Evolutionary conservation across 371 early-diverging fungal genomes (phyloP).

Genomic region (Mortierella sp.): DNA sequence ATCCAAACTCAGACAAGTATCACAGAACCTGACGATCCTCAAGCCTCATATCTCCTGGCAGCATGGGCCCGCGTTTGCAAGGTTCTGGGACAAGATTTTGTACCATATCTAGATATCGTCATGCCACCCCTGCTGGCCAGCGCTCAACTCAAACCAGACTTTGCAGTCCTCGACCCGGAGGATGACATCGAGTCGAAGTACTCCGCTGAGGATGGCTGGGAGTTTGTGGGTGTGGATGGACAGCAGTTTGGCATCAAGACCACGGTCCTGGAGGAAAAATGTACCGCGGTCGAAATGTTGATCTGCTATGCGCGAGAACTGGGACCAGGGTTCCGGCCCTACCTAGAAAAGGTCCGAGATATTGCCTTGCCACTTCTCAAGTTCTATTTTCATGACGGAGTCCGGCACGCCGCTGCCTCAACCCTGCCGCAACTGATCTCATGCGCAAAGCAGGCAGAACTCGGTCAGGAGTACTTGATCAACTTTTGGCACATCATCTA

Average conservation of each 20-base stretch:
- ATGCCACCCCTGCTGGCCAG: constrained; percentile 91
- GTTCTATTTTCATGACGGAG: constrained; percentile 97
- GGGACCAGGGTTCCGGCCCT: constrained; percentile 88
- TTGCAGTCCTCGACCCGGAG: constrained; percentile 89
- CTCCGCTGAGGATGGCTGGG: constrained; percentile 95
- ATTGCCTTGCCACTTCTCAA: constrained; percentile 89
- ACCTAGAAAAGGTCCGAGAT: constrained; percentile 83
- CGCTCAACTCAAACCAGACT: constrained; percentile 92
- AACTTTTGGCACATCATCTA: constrained; percentile 75
- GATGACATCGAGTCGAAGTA: constrained; percentile 89
- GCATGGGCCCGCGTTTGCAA: constrained; percentile 98
- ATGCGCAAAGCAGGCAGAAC: constrained; percentile 66
- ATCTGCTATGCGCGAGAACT: constrained; percentile 93
- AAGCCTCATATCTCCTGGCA: constrained; percentile 89
- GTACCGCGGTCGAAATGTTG: constrained; percentile 97
- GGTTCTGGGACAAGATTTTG: constrained; percentile 93
- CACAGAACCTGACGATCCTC: constrained; percentile 92
- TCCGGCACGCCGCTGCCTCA: constrained; percentile 88
- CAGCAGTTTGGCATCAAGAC: constrained; percentile 97
- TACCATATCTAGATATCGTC: constrained; percentile 90
- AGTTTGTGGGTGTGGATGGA: constrained; percentile 88
- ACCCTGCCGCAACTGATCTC: constrained; percentile 84
- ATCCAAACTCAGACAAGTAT: constrained; percentile 80
- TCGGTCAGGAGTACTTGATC: constrained; percentile 54
- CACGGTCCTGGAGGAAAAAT: constrained; percentile 95